These are phyloP conservation scores for Trichophaea hybrida DNA, from an alignment of 2,329 filamentous ascomycete species.

Conservation along the genomic window DNA sequence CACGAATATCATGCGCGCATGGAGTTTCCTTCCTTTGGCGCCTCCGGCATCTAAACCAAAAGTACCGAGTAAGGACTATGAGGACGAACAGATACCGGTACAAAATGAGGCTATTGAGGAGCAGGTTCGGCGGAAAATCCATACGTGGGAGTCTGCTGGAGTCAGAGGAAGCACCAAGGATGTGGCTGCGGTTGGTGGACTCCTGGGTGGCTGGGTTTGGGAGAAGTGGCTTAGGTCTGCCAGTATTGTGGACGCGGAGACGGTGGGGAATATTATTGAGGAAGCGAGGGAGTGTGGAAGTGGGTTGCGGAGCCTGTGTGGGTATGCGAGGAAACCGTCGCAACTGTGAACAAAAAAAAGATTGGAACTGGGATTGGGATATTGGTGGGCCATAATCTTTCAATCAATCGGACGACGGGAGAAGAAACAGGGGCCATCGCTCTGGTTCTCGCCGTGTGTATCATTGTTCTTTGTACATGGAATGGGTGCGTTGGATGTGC, in stretches of 20 bases:
- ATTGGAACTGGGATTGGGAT: too few relatives aligned
- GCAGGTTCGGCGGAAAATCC: constrained; percentile 30
- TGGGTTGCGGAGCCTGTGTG: constrained; percentile 47
- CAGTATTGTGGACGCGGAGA: constrained; percentile 39
- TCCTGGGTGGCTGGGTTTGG: constrained; percentile 82
- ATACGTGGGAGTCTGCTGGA: constrained; percentile 26
- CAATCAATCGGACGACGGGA: too few relatives aligned
- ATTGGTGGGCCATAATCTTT: too few relatives aligned
- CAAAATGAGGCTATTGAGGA: constrained; percentile 41
- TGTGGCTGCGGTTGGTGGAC: constrained; percentile 59
- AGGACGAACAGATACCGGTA: constrained; percentile 29
- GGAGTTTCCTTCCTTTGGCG: constrained; percentile 80
- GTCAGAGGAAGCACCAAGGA: constrained; percentile 55
- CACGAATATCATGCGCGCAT: constrained; percentile 63
- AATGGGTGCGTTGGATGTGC: too few relatives aligned
- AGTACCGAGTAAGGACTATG: constrained; percentile 31
- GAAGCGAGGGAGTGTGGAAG: constrained; percentile 47
- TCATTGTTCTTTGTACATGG: too few relatives aligned
- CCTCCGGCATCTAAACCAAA: constrained; percentile 35
- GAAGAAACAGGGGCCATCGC: too few relatives aligned
- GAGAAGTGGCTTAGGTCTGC: constrained; percentile 75
- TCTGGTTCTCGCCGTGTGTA: too few relatives aligned
- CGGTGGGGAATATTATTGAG: constrained; percentile 41
- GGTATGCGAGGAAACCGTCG: constrained; percentile 49
- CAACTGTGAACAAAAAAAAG: background rate